phyloP scores from a whole-genome alignment of 2,329 filamentous ascomycete species.

The Pseudocercospora musae region DNA sequence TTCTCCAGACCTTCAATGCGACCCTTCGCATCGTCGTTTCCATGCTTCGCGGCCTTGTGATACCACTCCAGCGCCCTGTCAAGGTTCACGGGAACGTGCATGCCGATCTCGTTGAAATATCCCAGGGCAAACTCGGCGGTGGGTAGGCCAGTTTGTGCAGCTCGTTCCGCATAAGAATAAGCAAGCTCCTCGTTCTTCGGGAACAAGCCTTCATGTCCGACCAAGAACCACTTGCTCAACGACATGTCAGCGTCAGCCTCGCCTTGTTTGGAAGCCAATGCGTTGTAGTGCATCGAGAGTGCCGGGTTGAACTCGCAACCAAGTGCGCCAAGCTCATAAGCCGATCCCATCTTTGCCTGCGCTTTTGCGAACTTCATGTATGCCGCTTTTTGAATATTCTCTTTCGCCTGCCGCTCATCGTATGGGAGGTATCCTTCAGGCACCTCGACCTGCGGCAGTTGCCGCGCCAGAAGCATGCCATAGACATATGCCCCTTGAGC shows the following conservation, averaged over 20 bases:
- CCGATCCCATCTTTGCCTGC: conserved; percentile 94
- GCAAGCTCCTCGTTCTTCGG: conserved; percentile 94
- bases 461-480: conserved; percentile 87
- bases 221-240: conserved; percentile 97
- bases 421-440: conserved; percentile 68
- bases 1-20: conserved; percentile 81
- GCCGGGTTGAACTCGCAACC: conserved; percentile 93
- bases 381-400: conserved; percentile 94
- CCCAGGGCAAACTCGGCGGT: conserved; percentile 96
- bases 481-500: conserved; percentile 87
- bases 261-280: conserved; percentile 84
- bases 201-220: conserved; percentile 88
- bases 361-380: conserved; percentile 95
- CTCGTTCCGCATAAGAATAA: conserved; percentile 84
- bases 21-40: conserved; percentile 81
- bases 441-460: conserved; percentile 84
- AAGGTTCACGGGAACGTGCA: conserved; percentile 80
- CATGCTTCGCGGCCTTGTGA: conserved; percentile 79
- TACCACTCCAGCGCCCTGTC: conserved; percentile 87
- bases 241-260: conserved; percentile 92
- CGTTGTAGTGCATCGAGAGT: conserved; percentile 92
- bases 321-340: conserved; percentile 89
- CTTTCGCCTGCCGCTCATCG: conserved; percentile 69
- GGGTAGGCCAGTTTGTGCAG: conserved; percentile 73
- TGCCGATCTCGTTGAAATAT: conserved; percentile 96